Conservation (phyloP, 2,329 filamentous ascomycete genomes). For the Xylaria sp. region DNA sequence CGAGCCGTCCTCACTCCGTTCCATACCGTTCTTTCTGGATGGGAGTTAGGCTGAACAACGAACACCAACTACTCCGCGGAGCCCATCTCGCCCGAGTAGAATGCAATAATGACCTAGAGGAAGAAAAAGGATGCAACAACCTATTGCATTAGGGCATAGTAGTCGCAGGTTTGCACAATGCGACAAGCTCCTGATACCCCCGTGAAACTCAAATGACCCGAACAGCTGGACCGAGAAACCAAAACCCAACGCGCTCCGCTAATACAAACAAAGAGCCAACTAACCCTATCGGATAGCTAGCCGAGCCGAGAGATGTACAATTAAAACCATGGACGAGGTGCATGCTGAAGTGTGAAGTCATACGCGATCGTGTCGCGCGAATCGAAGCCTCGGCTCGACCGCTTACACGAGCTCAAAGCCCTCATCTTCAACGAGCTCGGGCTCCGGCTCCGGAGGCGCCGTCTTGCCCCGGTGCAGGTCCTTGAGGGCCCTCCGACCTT, state of each 20-base stretch:
- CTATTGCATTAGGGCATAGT: no score
- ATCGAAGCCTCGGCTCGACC: not conserved
- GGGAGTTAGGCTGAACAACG: conserved; percentile 38
- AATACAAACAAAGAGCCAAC: conserved; percentile 5
- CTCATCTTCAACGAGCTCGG: conserved; percentile 46
- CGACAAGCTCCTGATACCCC: no score
- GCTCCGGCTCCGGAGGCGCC: conserved; percentile 31
- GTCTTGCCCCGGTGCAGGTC: conserved; percentile 45
- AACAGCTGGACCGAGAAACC: not conserved
- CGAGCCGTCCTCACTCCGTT: conserved; percentile 38
- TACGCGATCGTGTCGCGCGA: not conserved
- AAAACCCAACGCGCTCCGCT: conserved; percentile 16
- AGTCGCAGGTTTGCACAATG: no score
- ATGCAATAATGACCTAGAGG: conserved; percentile 33
- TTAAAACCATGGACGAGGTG: conserved; percentile 4
- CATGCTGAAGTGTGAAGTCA: not conserved
- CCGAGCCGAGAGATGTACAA: conserved; percentile 10
- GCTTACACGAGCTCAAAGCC: conserved; percentile 50
- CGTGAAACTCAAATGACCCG: no score
- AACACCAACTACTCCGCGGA: conserved; percentile 32
- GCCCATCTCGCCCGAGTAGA: conserved; percentile 25
- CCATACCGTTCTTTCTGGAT: conserved; percentile 23
- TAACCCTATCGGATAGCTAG: not conserved
- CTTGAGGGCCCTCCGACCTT: conserved; percentile 51
- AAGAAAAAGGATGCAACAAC: not conserved